Conservation (phyloP, 2,329 filamentous ascomycete genomes). For the Fusarium keratoplasticum region DNA sequence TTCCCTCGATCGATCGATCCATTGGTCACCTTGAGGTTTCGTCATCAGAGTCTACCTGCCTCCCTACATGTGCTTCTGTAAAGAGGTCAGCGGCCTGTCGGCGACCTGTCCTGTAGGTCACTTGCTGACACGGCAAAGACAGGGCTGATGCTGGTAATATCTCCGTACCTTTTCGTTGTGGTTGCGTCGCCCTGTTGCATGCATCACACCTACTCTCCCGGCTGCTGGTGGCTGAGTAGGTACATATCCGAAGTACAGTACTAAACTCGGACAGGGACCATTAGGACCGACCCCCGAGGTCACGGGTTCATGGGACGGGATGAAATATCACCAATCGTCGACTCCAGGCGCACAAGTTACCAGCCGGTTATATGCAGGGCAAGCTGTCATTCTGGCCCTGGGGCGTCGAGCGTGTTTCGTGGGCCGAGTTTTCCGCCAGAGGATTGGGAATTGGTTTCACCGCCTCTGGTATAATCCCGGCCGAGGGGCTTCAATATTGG, state of each 20-base stretch:
- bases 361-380: conserved; percentile 32
- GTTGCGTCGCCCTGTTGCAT: not conserved
- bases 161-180: not conserved
- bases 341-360: conserved; percentile 19
- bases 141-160: conserved; percentile 16
- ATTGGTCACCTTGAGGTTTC: not conserved
- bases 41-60: not conserved
- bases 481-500: not conserved
- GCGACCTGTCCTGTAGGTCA: not conserved
- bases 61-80: not conserved
- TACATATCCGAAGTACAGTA: not conserved
- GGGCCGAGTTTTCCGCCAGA: not conserved
- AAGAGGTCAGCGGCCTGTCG: not conserved
- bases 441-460: conserved; percentile 7
- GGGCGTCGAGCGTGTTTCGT: conserved; percentile 13
- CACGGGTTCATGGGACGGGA: conserved; percentile 19
- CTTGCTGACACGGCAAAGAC: not conserved
- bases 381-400: conserved; percentile 28
- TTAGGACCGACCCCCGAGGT: conserved; percentile 18
- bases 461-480: conserved; percentile 3
- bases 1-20: conserved; percentile 5
- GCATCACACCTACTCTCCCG: not conserved
- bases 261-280: conserved; percentile 16
- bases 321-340: conserved; percentile 33
- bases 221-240: conserved; percentile 12